Percentiles rank a stretch among this genome's conserved stretches.
Evolutionary conservation across 2,329 filamentous ascomycete genomes (phyloP).

Genomic region (Colletotrichum sansevieriae): DNA sequence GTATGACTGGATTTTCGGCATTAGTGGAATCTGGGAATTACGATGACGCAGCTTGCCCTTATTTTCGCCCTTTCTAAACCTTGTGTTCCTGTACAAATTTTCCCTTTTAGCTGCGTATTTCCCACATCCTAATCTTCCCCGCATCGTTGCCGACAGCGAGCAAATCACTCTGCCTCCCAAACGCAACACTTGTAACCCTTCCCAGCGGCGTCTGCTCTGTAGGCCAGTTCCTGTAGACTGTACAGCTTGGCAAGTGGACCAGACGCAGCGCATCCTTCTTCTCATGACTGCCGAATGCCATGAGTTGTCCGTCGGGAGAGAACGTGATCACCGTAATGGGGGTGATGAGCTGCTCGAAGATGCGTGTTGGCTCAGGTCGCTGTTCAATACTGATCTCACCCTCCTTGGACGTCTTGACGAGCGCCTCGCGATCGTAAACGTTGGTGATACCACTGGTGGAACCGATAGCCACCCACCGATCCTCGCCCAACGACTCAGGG

Average conservation of each 20-base stretch:
- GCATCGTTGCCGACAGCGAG: conserved; percentile 90
- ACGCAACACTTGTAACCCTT: conserved; percentile 80
- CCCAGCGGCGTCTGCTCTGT: conserved; percentile 91
- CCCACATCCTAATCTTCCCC: conserved; percentile 92
- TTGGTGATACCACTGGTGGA: conserved; percentile 91
- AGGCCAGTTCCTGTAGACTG: conserved; percentile 97
- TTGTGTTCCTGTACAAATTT: background rate
- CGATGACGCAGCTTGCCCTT: conserved; percentile 5
- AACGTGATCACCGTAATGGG: conserved; percentile 85
- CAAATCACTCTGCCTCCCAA: conserved; percentile 74
- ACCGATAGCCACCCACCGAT: conserved; percentile 91
- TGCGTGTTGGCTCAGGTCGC: conserved; percentile 78
- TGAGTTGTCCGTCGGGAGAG: conserved; percentile 88
- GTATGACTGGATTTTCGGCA: conserved; percentile 18
- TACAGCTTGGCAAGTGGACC: conserved; percentile 91
- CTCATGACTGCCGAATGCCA: conserved; percentile 87
- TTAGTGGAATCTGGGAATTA: conserved; percentile 9
- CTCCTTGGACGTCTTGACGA: conserved; percentile 56
- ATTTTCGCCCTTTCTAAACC: conserved; percentile 4
- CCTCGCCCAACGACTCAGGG: conserved; percentile 74
- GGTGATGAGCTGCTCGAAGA: conserved; percentile 89
- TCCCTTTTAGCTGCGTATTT: conserved; percentile 74
- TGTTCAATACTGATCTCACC: conserved; percentile 68
- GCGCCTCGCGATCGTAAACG: conserved; percentile 85
- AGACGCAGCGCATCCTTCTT: conserved; percentile 90